Conservation (phyloP, 2,329 filamentous ascomycete genomes). For the Cercospora zeina region DNA sequence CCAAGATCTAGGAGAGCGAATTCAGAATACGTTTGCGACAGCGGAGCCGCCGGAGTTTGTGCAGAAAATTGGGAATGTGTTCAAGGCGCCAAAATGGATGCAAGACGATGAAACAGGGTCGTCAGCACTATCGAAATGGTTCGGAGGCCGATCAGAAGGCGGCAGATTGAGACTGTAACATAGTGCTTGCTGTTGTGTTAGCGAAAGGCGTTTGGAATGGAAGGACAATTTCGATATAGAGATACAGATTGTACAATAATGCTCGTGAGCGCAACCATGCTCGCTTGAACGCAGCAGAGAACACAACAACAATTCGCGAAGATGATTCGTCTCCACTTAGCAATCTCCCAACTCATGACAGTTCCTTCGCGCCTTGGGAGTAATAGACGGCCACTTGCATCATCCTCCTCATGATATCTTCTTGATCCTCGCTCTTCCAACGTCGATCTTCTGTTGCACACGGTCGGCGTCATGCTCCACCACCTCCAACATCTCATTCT, state of each 20-base stretch:
- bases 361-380: too few species aligned
- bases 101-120: constrained; percentile 27
- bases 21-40: constrained; percentile 89
- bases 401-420: constrained; percentile 53
- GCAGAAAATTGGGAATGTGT: constrained; percentile 64
- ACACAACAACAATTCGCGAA: neutral
- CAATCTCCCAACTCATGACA: too few species aligned
- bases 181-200: constrained; percentile 10
- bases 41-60: constrained; percentile 75
- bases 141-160: constrained; percentile 38
- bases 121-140: constrained; percentile 37
- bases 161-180: constrained; percentile 37
- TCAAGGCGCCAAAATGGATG: constrained; percentile 83
- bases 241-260: constrained; percentile 9
- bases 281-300: constrained; percentile 24
- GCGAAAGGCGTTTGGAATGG: constrained; percentile 19
- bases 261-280: neutral
- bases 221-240: neutral
- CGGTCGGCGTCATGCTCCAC: constrained; percentile 67
- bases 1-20: constrained; percentile 75
- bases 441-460: constrained; percentile 66
- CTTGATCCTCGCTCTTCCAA: constrained; percentile 70
- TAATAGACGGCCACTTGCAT: neutral
- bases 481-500: constrained; percentile 68
- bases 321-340: too few species aligned